These are phyloP conservation scores for Ceratocystiopsis sp. DNA, from an alignment of 2,329 filamentous ascomycete species.

Conservation along the genomic window DNA sequence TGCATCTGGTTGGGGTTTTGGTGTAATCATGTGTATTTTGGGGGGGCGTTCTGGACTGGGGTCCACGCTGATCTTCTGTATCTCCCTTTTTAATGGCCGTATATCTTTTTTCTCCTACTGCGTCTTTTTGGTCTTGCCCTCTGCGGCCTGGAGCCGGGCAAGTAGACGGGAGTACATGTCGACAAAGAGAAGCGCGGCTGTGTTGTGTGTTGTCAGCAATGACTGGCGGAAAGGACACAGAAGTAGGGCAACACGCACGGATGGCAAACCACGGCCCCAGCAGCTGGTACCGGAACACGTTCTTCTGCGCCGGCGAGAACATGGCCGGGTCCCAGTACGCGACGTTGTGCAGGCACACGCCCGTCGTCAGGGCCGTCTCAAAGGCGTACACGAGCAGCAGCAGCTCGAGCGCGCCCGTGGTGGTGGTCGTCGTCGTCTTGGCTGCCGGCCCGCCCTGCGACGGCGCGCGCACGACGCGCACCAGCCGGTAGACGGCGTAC, in stretches of 20 bases:
- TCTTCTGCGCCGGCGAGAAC: constrained; percentile 27
- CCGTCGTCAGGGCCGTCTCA: constrained; percentile 32
- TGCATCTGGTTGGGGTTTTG: neutral
- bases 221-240: constrained; percentile 1
- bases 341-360: constrained; percentile 33
- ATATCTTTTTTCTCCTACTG: constrained; percentile 13
- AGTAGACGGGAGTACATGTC: constrained; percentile 40
- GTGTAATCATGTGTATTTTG: no score
- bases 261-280: constrained; percentile 35
- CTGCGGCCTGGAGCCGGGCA: constrained; percentile 19
- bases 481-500: constrained; percentile 28
- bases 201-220: neutral
- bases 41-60: no score
- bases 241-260: constrained; percentile 24
- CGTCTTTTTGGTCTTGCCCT: constrained; percentile 22
- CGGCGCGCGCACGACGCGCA: constrained; percentile 1
- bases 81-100: neutral
- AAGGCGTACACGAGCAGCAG: constrained; percentile 33
- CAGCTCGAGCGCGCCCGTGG: constrained; percentile 27
- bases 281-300: constrained; percentile 27
- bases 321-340: constrained; percentile 29
- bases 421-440: constrained; percentile 10
- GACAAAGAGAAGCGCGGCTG: constrained; percentile 31
- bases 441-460: neutral
- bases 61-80: no score